Evolutionary conservation across 768 basidiomycete species (phyloP).

Genomic region (Rhizopogon sp.): DNA sequence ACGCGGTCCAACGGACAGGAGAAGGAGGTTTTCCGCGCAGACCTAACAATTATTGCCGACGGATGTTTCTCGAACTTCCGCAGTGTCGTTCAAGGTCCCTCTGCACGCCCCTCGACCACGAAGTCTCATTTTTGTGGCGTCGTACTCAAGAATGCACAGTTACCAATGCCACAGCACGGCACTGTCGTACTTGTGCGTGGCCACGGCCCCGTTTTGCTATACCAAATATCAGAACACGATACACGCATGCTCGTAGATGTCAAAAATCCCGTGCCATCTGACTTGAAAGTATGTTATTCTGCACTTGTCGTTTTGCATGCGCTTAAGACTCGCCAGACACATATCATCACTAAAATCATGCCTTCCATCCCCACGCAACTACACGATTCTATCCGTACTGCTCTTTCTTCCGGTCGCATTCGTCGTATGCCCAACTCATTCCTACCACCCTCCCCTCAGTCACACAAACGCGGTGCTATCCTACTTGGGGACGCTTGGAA

Average conservation of each 20-base stretch:
- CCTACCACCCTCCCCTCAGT: conserved; percentile 75
- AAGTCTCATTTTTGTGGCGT: conserved; percentile 83
- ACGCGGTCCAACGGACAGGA: conserved; percentile 33
- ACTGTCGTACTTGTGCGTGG: conserved; percentile 80
- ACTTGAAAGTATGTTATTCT: conserved; percentile 54
- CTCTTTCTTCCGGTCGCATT: conserved; percentile 76
- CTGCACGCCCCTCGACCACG: conserved; percentile 45
- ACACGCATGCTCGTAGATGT: conserved; percentile 94
- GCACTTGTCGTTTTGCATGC: not conserved
- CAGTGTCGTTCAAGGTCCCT: conserved; percentile 50
- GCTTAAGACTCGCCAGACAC: conserved; percentile 34
- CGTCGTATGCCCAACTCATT: conserved; percentile 95
- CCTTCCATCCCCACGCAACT: conserved; percentile 78
- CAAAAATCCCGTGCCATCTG: conserved; percentile 74
- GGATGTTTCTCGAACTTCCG: conserved; percentile 96
- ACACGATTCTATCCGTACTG: conserved; percentile 56
- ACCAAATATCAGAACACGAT: conserved; percentile 85
- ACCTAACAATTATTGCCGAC: conserved; percentile 85
- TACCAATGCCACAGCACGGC: conserved; percentile 75
- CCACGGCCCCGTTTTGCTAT: conserved; percentile 84
- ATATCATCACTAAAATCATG: conserved; percentile 68
- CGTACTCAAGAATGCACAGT: conserved; percentile 67
- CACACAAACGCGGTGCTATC: conserved; percentile 63
- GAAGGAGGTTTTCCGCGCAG: conserved; percentile 59
- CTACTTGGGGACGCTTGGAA: conserved; percentile 97